Conservation (phyloP, 179 eudicot species). For the Corrigiola litoralis region DNA sequence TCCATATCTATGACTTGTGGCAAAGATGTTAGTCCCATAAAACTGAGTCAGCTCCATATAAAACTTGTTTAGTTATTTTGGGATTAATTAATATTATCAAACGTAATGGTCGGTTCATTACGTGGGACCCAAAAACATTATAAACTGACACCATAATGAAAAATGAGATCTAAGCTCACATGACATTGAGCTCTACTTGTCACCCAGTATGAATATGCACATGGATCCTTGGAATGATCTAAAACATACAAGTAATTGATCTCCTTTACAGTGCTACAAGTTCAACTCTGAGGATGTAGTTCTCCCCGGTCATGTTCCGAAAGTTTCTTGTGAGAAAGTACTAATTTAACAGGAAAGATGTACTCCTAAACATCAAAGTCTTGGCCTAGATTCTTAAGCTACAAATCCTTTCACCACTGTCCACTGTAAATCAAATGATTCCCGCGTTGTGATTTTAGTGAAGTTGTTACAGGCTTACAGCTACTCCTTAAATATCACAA, state of each 20-base stretch:
- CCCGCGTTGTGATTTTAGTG: too few species aligned
- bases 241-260: not conserved
- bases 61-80: constrained; percentile 1
- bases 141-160: constrained; percentile 8
- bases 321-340: not conserved
- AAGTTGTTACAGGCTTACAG: too few species aligned
- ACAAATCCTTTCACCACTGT: too few species aligned
- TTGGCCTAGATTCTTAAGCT: too few species aligned
- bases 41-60: constrained; percentile 4
- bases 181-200: constrained; percentile 16
- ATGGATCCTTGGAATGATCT: not conserved
- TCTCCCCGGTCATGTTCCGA: not conserved
- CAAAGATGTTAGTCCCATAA: constrained; percentile 18
- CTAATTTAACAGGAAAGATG: not conserved
- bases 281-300: not conserved
- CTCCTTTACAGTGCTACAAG: too few species aligned
- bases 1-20: not conserved
- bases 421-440: too few species aligned
- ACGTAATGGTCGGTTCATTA: constrained; percentile 29
- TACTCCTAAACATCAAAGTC: too few species aligned
- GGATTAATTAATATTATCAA: constrained; percentile 21
- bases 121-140: constrained; percentile 20
- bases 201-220: not conserved
- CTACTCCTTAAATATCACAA: too few species aligned
- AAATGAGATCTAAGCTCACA: constrained; percentile 17